phyloP scores from a whole-genome alignment of 805 yeast genomes.

The Starmerella floris region DNA sequence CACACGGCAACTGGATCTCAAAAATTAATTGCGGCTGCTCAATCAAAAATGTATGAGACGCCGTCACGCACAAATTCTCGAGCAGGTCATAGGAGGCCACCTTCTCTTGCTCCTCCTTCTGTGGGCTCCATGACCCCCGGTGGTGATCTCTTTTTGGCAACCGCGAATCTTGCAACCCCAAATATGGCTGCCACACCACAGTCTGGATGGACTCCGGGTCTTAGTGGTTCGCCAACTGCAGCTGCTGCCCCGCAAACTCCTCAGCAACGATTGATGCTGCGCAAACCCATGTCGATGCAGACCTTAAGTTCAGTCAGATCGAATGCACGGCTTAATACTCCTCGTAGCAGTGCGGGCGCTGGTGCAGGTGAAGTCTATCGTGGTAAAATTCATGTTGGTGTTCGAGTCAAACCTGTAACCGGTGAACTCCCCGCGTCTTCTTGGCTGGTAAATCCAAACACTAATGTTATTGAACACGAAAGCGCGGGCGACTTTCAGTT shows the following conservation, averaged over 20 bases:
- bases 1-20: too few relatives aligned
- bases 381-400: constrained; percentile 63
- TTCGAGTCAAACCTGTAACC: constrained; percentile 55
- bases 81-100: constrained; percentile 8
- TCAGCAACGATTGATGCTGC: constrained; percentile 13
- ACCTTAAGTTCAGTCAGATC: constrained; percentile 14
- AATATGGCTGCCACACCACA: not conserved
- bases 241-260: constrained; percentile 13
- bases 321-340: constrained; percentile 11
- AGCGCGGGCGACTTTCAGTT: constrained; percentile 51
- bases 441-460: constrained; percentile 8
- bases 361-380: constrained; percentile 31
- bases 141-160: not conserved
- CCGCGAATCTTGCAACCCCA: not conserved
- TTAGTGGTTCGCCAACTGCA: not conserved
- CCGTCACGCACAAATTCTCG: constrained; percentile 9
- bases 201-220: not conserved
- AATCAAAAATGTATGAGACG: constrained; percentile 8
- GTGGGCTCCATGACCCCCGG: not conserved
- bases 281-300: constrained; percentile 21
- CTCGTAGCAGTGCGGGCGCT: constrained; percentile 4
- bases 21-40: too few relatives aligned
- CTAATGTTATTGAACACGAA: constrained; percentile 14
- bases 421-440: not conserved
- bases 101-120: constrained; percentile 8